A percentile compares a stretch with the other conserved stretches of the same genome.
Conservation (phyloP, 2,329 filamentous ascomycete genomes). For the Beauveria sp. region DNA sequence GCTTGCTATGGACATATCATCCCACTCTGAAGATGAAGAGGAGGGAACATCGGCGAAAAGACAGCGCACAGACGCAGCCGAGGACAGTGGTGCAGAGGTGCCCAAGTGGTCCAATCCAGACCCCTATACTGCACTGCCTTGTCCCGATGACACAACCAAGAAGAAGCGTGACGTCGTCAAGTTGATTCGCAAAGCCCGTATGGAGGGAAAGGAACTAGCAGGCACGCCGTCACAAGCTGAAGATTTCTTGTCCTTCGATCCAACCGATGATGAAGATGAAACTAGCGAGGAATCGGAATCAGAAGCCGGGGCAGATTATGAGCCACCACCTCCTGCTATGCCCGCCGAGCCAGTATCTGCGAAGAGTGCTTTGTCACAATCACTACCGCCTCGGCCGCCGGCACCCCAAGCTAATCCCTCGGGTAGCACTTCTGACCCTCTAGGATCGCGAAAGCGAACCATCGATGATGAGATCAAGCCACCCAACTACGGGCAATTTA, state of each 20-base stretch:
- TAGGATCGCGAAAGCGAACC: constrained; percentile 68
- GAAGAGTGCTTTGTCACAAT: background rate
- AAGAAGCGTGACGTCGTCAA: constrained; percentile 86
- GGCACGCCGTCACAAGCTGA: constrained; percentile 52
- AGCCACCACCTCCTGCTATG: constrained; percentile 12
- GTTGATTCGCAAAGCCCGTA: constrained; percentile 80
- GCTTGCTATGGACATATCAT: constrained; percentile 56
- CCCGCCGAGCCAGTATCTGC: background rate
- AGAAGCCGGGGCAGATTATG: constrained; percentile 13
- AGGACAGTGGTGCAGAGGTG: constrained; percentile 33
- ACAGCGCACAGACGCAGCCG: constrained; percentile 20
- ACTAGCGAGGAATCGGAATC: constrained; percentile 13
- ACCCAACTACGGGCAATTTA: constrained; percentile 43
- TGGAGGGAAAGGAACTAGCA: constrained; percentile 45
- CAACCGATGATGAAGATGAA: constrained; percentile 48
- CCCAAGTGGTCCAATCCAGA: constrained; percentile 96
- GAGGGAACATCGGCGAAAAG: constrained; percentile 33
- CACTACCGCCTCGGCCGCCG: constrained; percentile 16
- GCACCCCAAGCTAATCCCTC: constrained; percentile 13
- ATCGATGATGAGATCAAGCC: constrained; percentile 59
- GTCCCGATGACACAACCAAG: constrained; percentile 60
- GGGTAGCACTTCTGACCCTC: constrained; percentile 28
- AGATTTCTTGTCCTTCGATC: constrained; percentile 85
- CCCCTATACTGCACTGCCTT: constrained; percentile 81
- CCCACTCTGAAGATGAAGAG: constrained; percentile 19